Evolutionary conservation across 768 basidiomycete genomes (phyloP), one percentile per base, ranked within the genome.

Genomic region (Collybia sordida): DNA sequence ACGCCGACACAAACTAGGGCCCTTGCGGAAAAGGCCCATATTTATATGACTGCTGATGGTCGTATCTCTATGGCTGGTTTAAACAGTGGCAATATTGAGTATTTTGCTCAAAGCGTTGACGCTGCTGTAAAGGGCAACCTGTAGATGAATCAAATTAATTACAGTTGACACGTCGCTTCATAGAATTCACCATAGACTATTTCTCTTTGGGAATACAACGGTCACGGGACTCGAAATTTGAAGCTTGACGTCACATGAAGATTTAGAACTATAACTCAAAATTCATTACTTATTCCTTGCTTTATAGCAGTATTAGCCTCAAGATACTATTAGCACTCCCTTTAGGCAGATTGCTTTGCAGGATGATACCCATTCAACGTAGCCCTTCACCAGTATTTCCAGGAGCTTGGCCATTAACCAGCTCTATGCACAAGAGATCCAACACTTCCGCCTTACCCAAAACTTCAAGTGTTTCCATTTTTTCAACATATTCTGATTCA

Each of bases 21-120:
- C 4, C 79, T 96, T 45, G 90, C 93, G 14, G 83, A 93, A 66
- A 90, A 88, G 64, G 90, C 90, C 3, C 91, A 95, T 65, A 77
- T 96, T 55, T 96, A 96, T 71, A 89, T 95, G 89, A 95, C 93
- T n/a, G 77, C 80, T 49, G 89, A 95, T 66, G 93, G 93, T 17
- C 86, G 93, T 58, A 93, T 95, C 60, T 92, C 90, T 38, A 96
- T 95, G 92, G 91, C 93, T 53, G 93, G 91, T 27, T 70, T 96
- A 63, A 96, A 95, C 75, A 70, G 71, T 52, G 65, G 71, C 63
- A 96, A 96, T 77, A 82, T 96, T 59, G 84, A 86, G 60, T 91
- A 95, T 77, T 94, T 97, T 66, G 92, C 93, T 2, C 79, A 92
- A 71, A 83, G 84, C 61, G 87, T 96, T 49, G 80, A 90, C 69